Evolutionary conservation across 106 monocot genomes (phyloP).

Genomic region (Hemerocallis citrina): DNA sequence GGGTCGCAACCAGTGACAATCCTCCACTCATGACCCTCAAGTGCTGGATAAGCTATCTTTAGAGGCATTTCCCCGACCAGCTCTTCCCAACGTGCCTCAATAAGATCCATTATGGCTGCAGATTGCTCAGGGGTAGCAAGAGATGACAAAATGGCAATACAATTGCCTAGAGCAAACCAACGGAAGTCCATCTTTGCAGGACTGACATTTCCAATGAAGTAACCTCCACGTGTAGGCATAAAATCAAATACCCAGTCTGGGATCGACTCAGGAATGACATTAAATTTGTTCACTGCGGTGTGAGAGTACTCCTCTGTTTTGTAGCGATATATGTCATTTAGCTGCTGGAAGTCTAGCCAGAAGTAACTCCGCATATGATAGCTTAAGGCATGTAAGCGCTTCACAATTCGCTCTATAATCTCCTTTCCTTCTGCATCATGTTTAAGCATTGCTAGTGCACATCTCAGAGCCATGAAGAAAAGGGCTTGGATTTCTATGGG

Average conservation of each 20-base stretch:
- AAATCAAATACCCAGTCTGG: constrained; percentile 26
- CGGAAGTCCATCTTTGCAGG: constrained; percentile 24
- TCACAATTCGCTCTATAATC: constrained; percentile 17
- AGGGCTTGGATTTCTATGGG: constrained; percentile 64
- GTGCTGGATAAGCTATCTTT: constrained; percentile 54
- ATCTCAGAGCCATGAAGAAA: constrained; percentile 21
- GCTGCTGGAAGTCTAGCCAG: constrained; percentile 23
- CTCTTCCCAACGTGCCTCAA: constrained; percentile 65
- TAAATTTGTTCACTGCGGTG: constrained; percentile 25
- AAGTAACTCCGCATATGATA: constrained; percentile 23
- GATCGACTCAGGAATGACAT: constrained; percentile 22
- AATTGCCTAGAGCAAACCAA: constrained; percentile 41
- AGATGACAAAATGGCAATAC: constrained; percentile 48
- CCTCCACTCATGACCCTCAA: constrained; percentile 51
- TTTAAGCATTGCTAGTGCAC: constrained; percentile 31
- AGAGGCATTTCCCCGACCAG: constrained; percentile 62
- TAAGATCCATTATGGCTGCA: constrained; percentile 63
- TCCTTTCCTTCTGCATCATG: constrained; percentile 56
- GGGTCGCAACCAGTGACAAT: constrained; percentile 35
- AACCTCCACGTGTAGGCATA: constrained; percentile 19
- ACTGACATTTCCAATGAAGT: constrained; percentile 27
- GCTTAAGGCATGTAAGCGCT: constrained; percentile 12
- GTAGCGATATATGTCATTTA: constrained; percentile 18
- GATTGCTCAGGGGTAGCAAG: constrained; percentile 58
- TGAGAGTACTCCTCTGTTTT: constrained; percentile 22